Conservation (phyloP, 805 yeast genomes). For the Metschnikowia borealis region DNA sequence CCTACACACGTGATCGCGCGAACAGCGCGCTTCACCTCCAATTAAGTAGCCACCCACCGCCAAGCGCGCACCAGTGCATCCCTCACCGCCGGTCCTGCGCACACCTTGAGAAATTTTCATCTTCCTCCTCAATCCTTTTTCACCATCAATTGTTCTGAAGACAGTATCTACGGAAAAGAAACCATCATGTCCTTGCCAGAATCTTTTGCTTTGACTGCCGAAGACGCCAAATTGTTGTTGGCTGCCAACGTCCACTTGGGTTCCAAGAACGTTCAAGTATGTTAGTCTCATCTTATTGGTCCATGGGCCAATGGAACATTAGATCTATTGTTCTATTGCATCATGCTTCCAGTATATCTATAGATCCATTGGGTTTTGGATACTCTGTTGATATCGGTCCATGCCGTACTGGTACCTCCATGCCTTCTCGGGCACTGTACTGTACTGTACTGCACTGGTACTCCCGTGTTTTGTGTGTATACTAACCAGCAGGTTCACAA, state of each 20-base stretch:
- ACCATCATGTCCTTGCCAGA: conserved; percentile 74
- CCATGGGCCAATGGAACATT: no score
- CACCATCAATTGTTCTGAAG: conserved; percentile 19
- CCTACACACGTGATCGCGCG: conserved; percentile 5
- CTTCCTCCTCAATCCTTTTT: conserved; percentile 14
- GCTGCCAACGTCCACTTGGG: conserved; percentile 99
- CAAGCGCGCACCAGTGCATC: conserved; percentile 14
- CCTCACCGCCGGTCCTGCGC: conserved; percentile 20
- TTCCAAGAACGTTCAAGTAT: conserved; percentile 98
- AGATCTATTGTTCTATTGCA: no score
- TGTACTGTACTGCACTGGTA: no score
- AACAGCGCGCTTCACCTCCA: background rate
- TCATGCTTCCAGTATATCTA: no score
- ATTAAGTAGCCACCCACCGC: background rate
- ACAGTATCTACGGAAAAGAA: conserved; percentile 17
- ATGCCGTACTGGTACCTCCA: no score
- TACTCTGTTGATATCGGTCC: no score
- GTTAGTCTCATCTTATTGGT: conserved; percentile 29
- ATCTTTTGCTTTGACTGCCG: conserved; percentile 89
- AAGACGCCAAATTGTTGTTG: conserved; percentile 97
- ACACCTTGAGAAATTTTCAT: conserved; percentile 21
- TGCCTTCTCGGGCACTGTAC: background rate
- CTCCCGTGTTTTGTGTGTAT: background rate
- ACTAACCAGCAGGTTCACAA: conserved; percentile 66
- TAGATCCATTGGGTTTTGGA: no score